These are phyloP conservation scores for Nemania bipapillata DNA, from an alignment of 2,329 filamentous ascomycete genomes.

Conservation along the genomic window DNA sequence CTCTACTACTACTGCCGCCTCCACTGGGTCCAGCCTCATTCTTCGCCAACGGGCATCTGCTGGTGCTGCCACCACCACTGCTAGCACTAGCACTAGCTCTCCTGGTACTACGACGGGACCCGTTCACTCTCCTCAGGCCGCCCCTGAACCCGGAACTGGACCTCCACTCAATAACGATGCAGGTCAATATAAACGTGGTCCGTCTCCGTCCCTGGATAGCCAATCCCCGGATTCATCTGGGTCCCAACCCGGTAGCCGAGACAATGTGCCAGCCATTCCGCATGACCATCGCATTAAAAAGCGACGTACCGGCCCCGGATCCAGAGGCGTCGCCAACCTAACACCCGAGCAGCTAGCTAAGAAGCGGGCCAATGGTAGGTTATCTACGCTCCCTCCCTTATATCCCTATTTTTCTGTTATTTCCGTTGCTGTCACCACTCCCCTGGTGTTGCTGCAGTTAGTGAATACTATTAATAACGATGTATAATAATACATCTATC, in stretches of 20 bases:
- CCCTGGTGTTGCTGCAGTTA: not conserved
- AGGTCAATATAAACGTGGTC: slow-evolving; percentile 43
- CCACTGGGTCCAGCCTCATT: slow-evolving; percentile 34
- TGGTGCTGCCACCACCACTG: not conserved
- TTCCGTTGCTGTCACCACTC: not conserved
- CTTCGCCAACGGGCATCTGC: slow-evolving; percentile 30
- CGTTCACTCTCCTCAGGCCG: not conserved
- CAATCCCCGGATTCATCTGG: slow-evolving; percentile 45
- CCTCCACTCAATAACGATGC: slow-evolving; percentile 5
- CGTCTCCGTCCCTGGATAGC: slow-evolving; percentile 39
- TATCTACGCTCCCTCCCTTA: not conserved
- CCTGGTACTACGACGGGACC: not conserved
- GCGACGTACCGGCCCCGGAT: slow-evolving; percentile 59
- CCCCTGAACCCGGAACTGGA: slow-evolving; percentile 11
- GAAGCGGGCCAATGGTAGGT: slow-evolving; percentile 67
- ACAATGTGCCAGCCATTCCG: slow-evolving; percentile 28
- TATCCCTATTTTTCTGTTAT: slow-evolving; percentile 1
- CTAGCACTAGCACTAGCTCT: not conserved
- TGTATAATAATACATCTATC: not conserved
- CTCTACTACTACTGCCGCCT: slow-evolving; percentile 23
- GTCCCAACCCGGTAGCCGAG: slow-evolving; percentile 32
- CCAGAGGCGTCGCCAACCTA: slow-evolving; percentile 68
- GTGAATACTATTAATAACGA: not conserved
- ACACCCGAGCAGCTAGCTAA: slow-evolving; percentile 80
- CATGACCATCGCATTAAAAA: slow-evolving; percentile 56